These are phyloP conservation scores for Malassezia japonica DNA, from an alignment of 1,284 basidiomycete species.

Conservation along the genomic window DNA sequence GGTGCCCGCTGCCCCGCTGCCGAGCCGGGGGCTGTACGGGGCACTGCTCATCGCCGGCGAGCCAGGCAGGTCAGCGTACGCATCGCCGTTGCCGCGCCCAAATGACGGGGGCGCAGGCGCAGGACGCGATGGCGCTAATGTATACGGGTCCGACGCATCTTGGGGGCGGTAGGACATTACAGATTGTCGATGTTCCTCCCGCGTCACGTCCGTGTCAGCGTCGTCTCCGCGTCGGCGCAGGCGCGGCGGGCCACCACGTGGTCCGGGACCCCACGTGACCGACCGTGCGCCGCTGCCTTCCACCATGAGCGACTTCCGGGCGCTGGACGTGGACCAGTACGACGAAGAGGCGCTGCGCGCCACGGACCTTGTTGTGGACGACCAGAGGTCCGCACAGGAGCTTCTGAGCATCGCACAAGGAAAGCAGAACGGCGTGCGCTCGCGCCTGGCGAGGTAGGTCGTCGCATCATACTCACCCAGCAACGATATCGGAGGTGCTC, in stretches of 20 bases:
- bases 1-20: neutral
- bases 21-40: constrained; percentile 1
- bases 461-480: constrained; percentile 19
- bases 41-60: neutral
- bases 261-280: constrained; percentile 1
- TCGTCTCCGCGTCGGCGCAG: neutral
- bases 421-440: constrained; percentile 64
- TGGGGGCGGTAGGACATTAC: constrained; percentile 3
- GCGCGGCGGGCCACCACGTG: constrained; percentile 1
- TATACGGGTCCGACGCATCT: constrained; percentile 6
- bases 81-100: neutral
- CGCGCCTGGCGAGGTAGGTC: constrained; percentile 49
- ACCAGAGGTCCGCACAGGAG: constrained; percentile 67
- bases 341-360: constrained; percentile 84
- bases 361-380: constrained; percentile 67
- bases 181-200: neutral
- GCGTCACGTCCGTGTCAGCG: neutral
- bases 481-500: constrained; percentile 32
- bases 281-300: neutral
- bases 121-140: constrained; percentile 10
- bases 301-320: constrained; percentile 58
- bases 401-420: constrained; percentile 66
- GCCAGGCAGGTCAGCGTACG: neutral
- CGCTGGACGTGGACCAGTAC: constrained; percentile 85
- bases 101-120: constrained; percentile 8